Evolutionary conservation across 345 rosid genomes (phyloP).

Genomic region (Rhodamnia argentea): DNA sequence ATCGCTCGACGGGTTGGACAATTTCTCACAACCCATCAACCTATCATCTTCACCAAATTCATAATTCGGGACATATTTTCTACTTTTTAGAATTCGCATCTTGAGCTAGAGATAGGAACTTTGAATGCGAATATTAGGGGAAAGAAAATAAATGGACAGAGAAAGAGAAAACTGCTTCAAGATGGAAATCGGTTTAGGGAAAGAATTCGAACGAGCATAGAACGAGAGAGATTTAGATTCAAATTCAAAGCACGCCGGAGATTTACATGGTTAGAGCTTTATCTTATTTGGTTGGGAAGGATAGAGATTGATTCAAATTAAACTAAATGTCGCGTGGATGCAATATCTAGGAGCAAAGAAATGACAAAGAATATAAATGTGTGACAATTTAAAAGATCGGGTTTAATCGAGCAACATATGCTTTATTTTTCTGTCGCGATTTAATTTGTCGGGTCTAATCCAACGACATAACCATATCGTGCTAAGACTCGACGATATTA

Average conservation of each 20-base stretch:
- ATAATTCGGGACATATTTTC: background rate
- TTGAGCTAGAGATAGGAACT: background rate
- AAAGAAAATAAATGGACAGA: background rate
- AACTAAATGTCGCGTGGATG: background rate
- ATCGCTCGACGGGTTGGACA: background rate
- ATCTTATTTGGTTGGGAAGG: rapidly evolving
- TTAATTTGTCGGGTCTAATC: rapidly evolving
- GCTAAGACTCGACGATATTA: rapidly evolving
- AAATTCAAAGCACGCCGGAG: background rate
- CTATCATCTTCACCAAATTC: background rate
- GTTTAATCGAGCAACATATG: rapidly evolving
- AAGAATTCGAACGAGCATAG: background rate
- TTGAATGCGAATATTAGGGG: rapidly evolving
- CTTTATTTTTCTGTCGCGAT: rapidly evolving
- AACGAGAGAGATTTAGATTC: background rate
- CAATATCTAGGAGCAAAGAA: no score
- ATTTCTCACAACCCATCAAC: background rate
- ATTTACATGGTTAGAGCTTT: background rate
- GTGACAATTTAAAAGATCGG: rapidly evolving
- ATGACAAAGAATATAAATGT: no score
- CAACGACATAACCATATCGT: rapidly evolving
- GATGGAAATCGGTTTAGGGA: rapidly evolving
- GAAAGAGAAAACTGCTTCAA: background rate
- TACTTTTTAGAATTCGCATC: background rate
- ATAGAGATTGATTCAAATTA: background rate